Evolutionary conservation across 768 basidiomycete species (phyloP), one percentile per base, ranked within the genome.

Genomic region (Tylopilus plumbeoviolaceoides): DNA sequence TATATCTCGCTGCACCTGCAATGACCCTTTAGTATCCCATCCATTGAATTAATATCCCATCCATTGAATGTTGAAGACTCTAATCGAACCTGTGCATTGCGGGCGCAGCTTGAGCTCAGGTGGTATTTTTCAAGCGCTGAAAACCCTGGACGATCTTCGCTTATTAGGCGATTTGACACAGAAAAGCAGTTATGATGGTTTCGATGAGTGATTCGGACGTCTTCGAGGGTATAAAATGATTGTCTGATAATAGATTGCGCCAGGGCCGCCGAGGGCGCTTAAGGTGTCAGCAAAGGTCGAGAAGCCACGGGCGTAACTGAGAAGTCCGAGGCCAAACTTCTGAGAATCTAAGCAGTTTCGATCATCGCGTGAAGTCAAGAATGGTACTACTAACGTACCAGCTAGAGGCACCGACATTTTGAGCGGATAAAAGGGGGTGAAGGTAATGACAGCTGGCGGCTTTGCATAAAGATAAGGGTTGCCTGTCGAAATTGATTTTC

Each of bases 231-330:
- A n/a, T n/a, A n/a, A n/a, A n/a, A n/a, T 60, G 63, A 64, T 63
- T 51, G 54, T 57, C 52, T 51, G 54, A 53, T 60, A 54, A 53
- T 39, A 46, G 48, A 51, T 55, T 57, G 49, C 48, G 39, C 50
- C 44, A 44, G 57, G 60, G 66, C 69, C 69, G 70, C 69, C 58
- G 69, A 69, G 42, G 27, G 67, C n/a, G 47, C 51, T 56, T 44
- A 55, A 52, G 44, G 57, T 54, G 55, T 50, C 52, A 51, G 57
- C 48, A 54, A 55, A 56, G 48, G 54, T 57, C 46, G 31, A 62
- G 69, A 69, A 68, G 69, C 54, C 57, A 68, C 69, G 66, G 66
- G 62, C 57, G 67, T 68, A 69, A 59, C 36, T 47, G 51, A 60
- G 39, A 68, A 70, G 67, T 70, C 66, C 66, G 66, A 70, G 64